Evolutionary conservation across 192 early-diverging fungal species (phyloP), one percentile per base, ranked within the genome.

Genomic region (Allomyces macrogynus): DNA sequence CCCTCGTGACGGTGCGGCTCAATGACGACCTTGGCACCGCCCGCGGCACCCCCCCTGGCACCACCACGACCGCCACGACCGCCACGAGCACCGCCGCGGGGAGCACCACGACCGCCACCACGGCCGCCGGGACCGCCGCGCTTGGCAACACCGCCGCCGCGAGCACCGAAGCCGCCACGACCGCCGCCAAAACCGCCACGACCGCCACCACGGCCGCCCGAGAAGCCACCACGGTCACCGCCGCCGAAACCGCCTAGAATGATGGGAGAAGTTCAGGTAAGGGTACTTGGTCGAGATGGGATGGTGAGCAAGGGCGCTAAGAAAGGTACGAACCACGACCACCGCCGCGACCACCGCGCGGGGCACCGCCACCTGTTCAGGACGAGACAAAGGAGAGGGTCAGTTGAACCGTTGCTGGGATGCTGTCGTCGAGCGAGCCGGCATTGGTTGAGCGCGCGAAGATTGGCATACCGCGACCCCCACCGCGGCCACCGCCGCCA

Each of bases 1-100:
- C 79, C 83, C 73, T 86, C 85, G 77, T 95, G 93, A 78, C 95
- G 84, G 72, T 98, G 95, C 32, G 95, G 95, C 78, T 98, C 93
- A 54, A 98, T 77, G 62, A 96, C 80, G 57, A 96, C 93, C 84
- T 92, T 99, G 75, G 90, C 82, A 32, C 93, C 93, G 23, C 89
- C 94, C 25, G 68, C 72, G 62, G 90, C 91, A 61, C 92, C 92
- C 24, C 86, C 89, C 23, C 80, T 64, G 26, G 68, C 81, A 32
- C 84, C 86, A 32, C 84, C 81, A 65, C 78, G 71, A 7, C 74
- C 82, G 40, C 78, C 74, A 62, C 73, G 74, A 57, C 78, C 77
- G 12, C 80, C 76, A 42, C 79, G 71, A 14, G 73, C 75, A 23
- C 76, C 69, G 69, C 85, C 77, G 61, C 80, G 69, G 27, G 70